These are phyloP conservation scores for Pseudogymnoascus destructans DNA, from an alignment of 2,329 filamentous ascomycete species.

Conservation along the genomic window DNA sequence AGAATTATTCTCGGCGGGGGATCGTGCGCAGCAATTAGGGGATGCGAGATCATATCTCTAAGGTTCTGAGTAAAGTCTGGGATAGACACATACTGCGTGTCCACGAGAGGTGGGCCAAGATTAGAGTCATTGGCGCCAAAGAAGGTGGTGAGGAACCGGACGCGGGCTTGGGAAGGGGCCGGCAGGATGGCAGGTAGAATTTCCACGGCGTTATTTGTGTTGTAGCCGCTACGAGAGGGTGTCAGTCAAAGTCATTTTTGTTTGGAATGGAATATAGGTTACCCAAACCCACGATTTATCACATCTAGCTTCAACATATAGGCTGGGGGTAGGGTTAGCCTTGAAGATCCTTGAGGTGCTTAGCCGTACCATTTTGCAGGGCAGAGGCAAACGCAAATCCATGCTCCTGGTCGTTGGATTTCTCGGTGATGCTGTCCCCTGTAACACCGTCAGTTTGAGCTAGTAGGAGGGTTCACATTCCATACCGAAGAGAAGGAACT, in stretches of 20 bases:
- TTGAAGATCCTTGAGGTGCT: background rate
- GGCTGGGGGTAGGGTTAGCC: constrained; percentile 11
- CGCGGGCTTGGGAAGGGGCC: constrained; percentile 17
- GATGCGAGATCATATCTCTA: constrained; percentile 56
- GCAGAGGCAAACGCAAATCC: constrained; percentile 20
- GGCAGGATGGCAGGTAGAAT: constrained; percentile 15
- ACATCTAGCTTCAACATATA: constrained; percentile 19
- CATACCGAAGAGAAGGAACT: constrained; percentile 18
- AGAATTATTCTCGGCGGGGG: constrained; percentile 52
- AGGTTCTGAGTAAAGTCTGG: constrained; percentile 62
- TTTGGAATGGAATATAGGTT: background rate
- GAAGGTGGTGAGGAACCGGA: constrained; percentile 38
- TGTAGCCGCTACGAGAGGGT: constrained; percentile 16
- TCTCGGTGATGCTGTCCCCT: constrained; percentile 22
- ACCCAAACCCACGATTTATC: constrained; percentile 19
- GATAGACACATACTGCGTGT: constrained; percentile 62
- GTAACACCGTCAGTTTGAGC: background rate
- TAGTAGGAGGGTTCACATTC: background rate
- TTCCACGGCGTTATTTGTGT: constrained; percentile 18
- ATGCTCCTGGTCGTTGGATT: constrained; percentile 15
- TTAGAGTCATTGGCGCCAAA: constrained; percentile 86
- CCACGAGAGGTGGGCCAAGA: constrained; percentile 40
- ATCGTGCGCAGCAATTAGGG: constrained; percentile 52
- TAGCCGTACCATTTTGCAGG: constrained; percentile 16
- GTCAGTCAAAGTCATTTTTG: background rate